phyloP scores from a whole-genome alignment of 129 eudicot genomes.

The Helianthus tuberosus region DNA sequence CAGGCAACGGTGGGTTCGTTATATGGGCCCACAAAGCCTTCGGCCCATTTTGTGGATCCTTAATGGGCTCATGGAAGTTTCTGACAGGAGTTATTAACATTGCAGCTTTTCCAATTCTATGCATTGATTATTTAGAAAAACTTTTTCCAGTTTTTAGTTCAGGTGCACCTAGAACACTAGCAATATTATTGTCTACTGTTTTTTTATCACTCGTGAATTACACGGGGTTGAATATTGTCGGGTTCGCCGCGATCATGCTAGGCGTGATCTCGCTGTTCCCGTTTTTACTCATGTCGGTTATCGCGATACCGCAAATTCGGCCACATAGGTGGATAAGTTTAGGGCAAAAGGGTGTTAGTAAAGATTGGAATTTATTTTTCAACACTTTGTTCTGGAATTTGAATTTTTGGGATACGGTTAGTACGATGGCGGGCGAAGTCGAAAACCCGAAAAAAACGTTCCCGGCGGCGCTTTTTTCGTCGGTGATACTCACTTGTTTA shows the following conservation, averaged over 20 bases:
- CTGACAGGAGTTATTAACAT: conserved; percentile 57
- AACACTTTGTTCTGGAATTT: conserved; percentile 57
- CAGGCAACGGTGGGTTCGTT: conserved; percentile 58
- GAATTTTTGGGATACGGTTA: conserved; percentile 61
- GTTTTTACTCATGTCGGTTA: conserved; percentile 45
- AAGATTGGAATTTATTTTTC: conserved; percentile 53
- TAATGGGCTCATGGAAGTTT: conserved; percentile 63
- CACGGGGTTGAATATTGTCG: conserved; percentile 50
- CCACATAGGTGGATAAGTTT: conserved; percentile 51
- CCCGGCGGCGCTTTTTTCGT: conserved; percentile 37
- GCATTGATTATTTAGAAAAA: conserved; percentile 37
- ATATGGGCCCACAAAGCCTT: conserved; percentile 57
- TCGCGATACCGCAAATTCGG: conserved; percentile 47
- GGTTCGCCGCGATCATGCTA: conserved; percentile 33
- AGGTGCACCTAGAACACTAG: conserved; percentile 37
- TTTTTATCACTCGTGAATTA: conserved; percentile 43
- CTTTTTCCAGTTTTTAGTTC: conserved; percentile 44
- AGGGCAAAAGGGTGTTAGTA: conserved; percentile 50
- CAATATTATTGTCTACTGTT: conserved; percentile 36
- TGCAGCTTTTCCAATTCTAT: conserved; percentile 57
- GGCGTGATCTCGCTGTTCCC: conserved; percentile 50
- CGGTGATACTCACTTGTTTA: conserved; percentile 60
- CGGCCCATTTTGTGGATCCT: conserved; percentile 55
- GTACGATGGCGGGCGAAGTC: conserved; percentile 70
- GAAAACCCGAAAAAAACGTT: conserved; percentile 51